Evolutionary conservation across 2,329 filamentous ascomycete species (phyloP), one percentile per base, ranked within the genome.

Genomic region (Lachnellula suecica): DNA sequence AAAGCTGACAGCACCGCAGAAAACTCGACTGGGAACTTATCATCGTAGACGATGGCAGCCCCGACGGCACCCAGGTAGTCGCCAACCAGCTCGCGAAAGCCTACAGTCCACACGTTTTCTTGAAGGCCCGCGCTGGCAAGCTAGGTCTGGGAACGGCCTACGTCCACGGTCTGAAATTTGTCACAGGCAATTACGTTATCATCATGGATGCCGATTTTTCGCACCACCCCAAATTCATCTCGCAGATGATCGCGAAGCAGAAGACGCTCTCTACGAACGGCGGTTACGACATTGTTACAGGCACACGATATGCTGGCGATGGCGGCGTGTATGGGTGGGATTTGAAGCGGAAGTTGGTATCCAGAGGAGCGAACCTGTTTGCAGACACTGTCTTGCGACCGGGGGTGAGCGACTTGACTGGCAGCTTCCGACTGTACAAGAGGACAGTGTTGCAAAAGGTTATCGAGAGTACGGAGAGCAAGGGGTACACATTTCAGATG

Each of bases 131-230:
- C 67, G 82, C 90, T 38, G 95, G 95, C 69, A 99, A 66, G 35
- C 53, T 65, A 13, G 63, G 65, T 25, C 47, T 66, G 1, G 64
- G 65, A 46, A 67, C 64, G 15, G 64, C 64, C 29, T 66, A 67
- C 34, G 56, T 65, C 19, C 63, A 67, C 37, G 65, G 63, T 11
- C 54, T 47, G 34, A 84, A 96, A 71, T 97, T 89, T 70, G 88
- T 82, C 22, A 91, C 85, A 20, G 94, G 94, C 66, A 97, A 95
- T 81, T 97, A 85, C 69, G 90, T 99, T 70, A 90, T 99, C 79
- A 99, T 99, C 81, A 99, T 99, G 94, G 94, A 99, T 78, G 94
- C 95, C 74, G 94, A 99, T 76, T 99, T 99, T 81, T 91, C 85
- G 64, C 94, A 99, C 77, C 94, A 99, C 79, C 94, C 94, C 69